These are phyloP conservation scores for Yamadazyma dendronema DNA, from an alignment of 1,139 yeast species.

Conservation along the genomic window DNA sequence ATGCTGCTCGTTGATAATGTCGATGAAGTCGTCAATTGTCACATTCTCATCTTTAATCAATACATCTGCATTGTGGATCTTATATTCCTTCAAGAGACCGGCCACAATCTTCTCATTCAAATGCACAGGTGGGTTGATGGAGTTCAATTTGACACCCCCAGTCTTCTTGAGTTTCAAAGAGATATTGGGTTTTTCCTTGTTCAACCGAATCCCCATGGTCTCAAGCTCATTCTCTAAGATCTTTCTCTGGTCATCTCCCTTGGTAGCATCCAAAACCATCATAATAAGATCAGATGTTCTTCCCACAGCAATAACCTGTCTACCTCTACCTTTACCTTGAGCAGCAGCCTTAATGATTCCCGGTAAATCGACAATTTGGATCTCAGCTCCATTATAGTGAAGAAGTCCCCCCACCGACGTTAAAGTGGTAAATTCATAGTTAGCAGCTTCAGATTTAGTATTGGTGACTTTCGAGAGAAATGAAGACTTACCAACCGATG, in stretches of 20 bases:
- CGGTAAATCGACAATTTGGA: slow-evolving; percentile 93
- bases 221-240: slow-evolving; percentile 88
- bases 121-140: slow-evolving; percentile 77
- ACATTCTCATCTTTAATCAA: slow-evolving; percentile 84
- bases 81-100: slow-evolving; percentile 79
- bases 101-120: slow-evolving; percentile 79
- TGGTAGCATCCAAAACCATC: slow-evolving; percentile 95
- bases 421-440: slow-evolving; percentile 91
- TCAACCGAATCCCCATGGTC: slow-evolving; percentile 88
- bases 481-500: slow-evolving; percentile 96
- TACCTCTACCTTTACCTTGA: slow-evolving; percentile 96
- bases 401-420: slow-evolving; percentile 96
- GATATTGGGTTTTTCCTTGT: slow-evolving; percentile 79
- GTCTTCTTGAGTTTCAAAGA: slow-evolving; percentile 76
- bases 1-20: slow-evolving; percentile 82
- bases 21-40: slow-evolving; percentile 92
- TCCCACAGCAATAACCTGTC: slow-evolving; percentile 95
- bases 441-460: slow-evolving; percentile 93
- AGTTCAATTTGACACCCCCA: slow-evolving; percentile 87
- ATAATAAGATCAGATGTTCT: slow-evolving; percentile 89
- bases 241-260: slow-evolving; percentile 82
- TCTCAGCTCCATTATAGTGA: slow-evolving; percentile 94
- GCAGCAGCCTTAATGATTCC: slow-evolving; percentile 97
- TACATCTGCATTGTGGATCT: slow-evolving; percentile 91
- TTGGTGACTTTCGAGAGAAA: slow-evolving; percentile 83